Base-by-base conservation (phyloP, 1,284 basidiomycete species). In the Ustilago cynodontis region DNA sequence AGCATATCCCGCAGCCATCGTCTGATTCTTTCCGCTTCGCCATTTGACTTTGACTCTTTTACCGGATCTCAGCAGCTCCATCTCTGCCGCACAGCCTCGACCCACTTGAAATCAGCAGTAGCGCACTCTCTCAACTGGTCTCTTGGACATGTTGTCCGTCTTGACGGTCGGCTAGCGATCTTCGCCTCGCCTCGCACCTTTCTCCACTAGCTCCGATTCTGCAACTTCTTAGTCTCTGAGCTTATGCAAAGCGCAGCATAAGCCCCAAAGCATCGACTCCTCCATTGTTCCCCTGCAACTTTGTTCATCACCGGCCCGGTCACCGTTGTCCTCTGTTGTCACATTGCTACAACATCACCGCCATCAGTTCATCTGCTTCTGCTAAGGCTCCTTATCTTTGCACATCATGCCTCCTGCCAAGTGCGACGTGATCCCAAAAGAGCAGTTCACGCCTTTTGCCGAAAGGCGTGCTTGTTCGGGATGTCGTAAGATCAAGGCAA, bases 361-460 rank as follows among this genome's bases (percentile, higher is more conserved):
- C 41, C 29, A 52, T 11, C 50, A 29, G 26, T 16, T 52, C 11
- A 33, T 33, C 31, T 33, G 31, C 31, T 33, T 13, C 18, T 18
- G n/a, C 18, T 11, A 39, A 39, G 37, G 41, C 41, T 35, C 10
- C 29, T 41, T 26, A 3, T 45, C 39, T 26, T 39, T 29, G 33
- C 18, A 20, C 52, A 65, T 35, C 37, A 77, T 77, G 74, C 74
- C 74, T 14, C 74, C 74, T 29, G 74, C 74, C 61, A 77, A 77
- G 70, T 77, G 74, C 70, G 74, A 77, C 69, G 74, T 77, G 47
- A 70, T 77, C 54, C 62, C 70, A 16, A 77, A 72, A 57, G 74
- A 72, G 63, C 74, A 72, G 33, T 64, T 64, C 45, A 72, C 70
- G 22, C 74, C 74, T 18, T 77, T 72, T 47, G 74, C 74, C 8